These are phyloP conservation scores for Melanogaster broomeanus DNA, from an alignment of 768 basidiomycete species.

Conservation along the genomic window DNA sequence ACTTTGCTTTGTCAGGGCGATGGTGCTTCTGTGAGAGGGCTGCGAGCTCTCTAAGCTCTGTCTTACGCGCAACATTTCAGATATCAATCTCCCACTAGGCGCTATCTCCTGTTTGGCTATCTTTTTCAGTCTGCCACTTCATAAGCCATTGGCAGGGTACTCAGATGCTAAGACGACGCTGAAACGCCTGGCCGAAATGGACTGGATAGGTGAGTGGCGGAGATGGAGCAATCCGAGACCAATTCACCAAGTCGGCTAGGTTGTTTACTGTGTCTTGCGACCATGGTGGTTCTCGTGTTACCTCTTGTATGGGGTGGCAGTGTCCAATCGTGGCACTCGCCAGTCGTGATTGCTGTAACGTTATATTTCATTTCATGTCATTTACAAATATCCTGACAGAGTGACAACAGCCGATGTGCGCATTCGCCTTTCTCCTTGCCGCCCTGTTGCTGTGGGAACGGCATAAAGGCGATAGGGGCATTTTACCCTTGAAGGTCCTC, in stretches of 20 bases:
- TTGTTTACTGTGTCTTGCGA: constrained; percentile 11
- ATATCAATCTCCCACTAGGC: constrained; percentile 16
- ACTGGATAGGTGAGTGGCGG: constrained; percentile 12
- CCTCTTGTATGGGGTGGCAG: constrained; percentile 12
- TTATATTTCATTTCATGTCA: background rate
- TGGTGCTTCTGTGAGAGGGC: constrained; percentile 18
- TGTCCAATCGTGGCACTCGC: constrained; percentile 6
- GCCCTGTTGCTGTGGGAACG: constrained; percentile 8
- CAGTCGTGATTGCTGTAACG: constrained; percentile 7
- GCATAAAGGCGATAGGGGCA: constrained; percentile 8
- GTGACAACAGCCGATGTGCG: constrained; percentile 7
- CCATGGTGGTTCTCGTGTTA: constrained; percentile 10
- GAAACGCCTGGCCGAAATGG: constrained; percentile 5
- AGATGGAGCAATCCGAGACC: background rate
- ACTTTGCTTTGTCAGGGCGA: constrained; percentile 8
- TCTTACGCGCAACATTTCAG: constrained; percentile 3
- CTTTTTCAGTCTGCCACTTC: constrained; percentile 5
- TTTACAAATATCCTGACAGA: background rate
- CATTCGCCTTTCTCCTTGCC: constrained; percentile 5
- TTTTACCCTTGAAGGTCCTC: constrained; percentile 8
- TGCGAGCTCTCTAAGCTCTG: background rate
- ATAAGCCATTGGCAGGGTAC: background rate
- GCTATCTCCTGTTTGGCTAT: constrained; percentile 6
- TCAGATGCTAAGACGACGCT: background rate
- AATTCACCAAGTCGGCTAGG: constrained; percentile 5